Conservation (phyloP, 176 grass and related monocot genomes). For the Rhynchospora breviuscula region DNA sequence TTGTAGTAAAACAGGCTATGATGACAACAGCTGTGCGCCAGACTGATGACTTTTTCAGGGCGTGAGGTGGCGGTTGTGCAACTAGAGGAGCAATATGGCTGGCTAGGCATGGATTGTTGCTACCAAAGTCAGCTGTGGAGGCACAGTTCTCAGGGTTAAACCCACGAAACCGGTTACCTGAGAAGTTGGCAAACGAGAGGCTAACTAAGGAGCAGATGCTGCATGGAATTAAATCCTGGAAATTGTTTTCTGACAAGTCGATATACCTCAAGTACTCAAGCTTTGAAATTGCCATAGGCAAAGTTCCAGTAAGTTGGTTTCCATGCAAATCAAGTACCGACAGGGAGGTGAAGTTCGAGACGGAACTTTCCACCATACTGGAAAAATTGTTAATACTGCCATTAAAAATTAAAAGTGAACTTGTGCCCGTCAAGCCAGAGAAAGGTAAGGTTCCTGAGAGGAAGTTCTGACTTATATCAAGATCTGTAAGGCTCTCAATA, state of each 20-base stretch:
- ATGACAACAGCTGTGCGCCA: conserved; percentile 37
- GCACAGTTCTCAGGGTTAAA: conserved; percentile 53
- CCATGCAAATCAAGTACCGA: conserved; percentile 78
- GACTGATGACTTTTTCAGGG: conserved; percentile 30
- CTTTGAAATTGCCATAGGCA: conserved; percentile 56
- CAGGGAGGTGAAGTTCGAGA: conserved; percentile 80
- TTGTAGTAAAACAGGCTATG: conserved; percentile 25
- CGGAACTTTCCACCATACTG: conserved; percentile 45
- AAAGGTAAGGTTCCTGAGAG: conserved; percentile 69
- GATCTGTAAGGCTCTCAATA: conserved; percentile 39
- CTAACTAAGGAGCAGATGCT: conserved; percentile 64
- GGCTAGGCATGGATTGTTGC: conserved; percentile 26
- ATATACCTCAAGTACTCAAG: conserved; percentile 76
- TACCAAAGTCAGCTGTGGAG: conserved; percentile 36
- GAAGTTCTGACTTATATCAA: conserved; percentile 79
- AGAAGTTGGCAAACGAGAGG: conserved; percentile 70
- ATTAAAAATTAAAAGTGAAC: conserved; percentile 72
- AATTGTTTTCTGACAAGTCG: conserved; percentile 75
- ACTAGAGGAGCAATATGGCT: conserved; percentile 29
- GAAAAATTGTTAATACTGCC: conserved; percentile 76
- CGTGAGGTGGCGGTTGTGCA: conserved; percentile 29
- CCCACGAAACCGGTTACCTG: conserved; percentile 53
- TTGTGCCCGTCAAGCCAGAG: conserved; percentile 32
- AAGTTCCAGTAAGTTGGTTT: conserved; percentile 67
- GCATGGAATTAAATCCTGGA: conserved; percentile 67